Conservation (phyloP, 176 grass and related monocot species). For the Juncus effusus region DNA sequence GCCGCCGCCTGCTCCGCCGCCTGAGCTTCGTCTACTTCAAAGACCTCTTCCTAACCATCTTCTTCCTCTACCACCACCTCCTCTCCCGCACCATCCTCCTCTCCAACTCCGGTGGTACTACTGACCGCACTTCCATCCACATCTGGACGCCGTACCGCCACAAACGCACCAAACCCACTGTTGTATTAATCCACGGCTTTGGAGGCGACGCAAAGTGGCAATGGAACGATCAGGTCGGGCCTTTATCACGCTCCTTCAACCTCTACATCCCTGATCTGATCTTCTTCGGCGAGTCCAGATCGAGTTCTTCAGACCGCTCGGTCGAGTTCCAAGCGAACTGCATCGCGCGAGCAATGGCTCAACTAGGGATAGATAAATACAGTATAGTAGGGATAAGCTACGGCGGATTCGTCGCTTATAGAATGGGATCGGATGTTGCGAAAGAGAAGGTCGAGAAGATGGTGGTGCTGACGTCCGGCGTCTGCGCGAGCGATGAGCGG, state of each 20-base stretch:
- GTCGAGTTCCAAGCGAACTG: slow-evolving; percentile 68
- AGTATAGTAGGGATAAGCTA: slow-evolving; percentile 51
- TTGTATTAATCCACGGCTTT: slow-evolving; percentile 47
- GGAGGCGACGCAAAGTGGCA: slow-evolving; percentile 55
- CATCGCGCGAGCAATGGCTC: slow-evolving; percentile 63
- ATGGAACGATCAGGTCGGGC: slow-evolving; percentile 33
- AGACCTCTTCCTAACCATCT: slow-evolving; percentile 54
- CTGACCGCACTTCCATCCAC: slow-evolving; percentile 42
- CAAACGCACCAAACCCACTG: slow-evolving; percentile 32
- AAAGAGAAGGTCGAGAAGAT: slow-evolving; percentile 34
- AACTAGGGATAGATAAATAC: slow-evolving; percentile 54
- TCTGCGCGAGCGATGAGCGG: slow-evolving; percentile 38
- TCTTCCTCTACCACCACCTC: slow-evolving; percentile 44
- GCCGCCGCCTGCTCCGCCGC: slow-evolving; percentile 41
- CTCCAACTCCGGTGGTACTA: background rate
- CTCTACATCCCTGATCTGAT: slow-evolving; percentile 51
- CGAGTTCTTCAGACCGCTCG: slow-evolving; percentile 43
- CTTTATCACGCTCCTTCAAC: slow-evolving; percentile 42
- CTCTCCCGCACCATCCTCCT: slow-evolving; percentile 39
- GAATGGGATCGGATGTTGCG: slow-evolving; percentile 54
- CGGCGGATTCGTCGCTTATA: slow-evolving; percentile 45
- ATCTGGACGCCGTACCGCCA: slow-evolving; percentile 53
- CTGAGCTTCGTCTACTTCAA: slow-evolving; percentile 50
- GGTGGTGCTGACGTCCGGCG: slow-evolving; percentile 59
- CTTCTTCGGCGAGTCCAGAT: slow-evolving; percentile 43